Conservation (phyloP, 1,284 basidiomycete genomes). For the Trichosporon sp. region DNA sequence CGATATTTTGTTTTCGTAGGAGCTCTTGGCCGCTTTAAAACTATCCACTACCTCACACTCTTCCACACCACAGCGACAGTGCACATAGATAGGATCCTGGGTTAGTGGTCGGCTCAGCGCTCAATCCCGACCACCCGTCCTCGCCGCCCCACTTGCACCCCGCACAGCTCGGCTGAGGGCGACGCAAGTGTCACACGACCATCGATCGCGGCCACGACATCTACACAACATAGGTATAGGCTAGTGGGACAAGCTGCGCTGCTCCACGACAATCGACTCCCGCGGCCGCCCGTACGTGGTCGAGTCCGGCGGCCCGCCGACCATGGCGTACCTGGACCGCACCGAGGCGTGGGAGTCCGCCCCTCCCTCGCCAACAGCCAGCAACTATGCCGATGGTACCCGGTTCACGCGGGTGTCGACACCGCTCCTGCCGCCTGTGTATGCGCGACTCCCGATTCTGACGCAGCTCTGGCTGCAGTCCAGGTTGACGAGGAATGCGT, state of each 20-base stretch:
- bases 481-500: not conserved
- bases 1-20: not conserved
- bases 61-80: not conserved
- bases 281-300: conserved; percentile 3
- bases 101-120: no score
- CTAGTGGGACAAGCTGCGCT: not conserved
- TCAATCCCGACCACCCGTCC: no score
- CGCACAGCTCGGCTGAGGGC: not conserved
- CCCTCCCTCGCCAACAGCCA: not conserved
- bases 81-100: not conserved
- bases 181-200: not conserved
- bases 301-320: conserved; percentile 12
- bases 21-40: no score
- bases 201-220: not conserved
- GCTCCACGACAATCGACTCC: conserved; percentile 1
- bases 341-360: not conserved
- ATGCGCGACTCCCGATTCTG: conserved; percentile 10
- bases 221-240: not conserved
- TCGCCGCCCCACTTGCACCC: no score
- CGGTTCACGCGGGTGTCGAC: not conserved
- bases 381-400: not conserved
- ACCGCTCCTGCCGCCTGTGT: conserved; percentile 11
- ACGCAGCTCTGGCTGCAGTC: conserved; percentile 20
- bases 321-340: conserved; percentile 13
- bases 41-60: no score